phyloP scores from a whole-genome alignment of 1,284 basidiomycete species.

The Trichosporon sp. region DNA sequence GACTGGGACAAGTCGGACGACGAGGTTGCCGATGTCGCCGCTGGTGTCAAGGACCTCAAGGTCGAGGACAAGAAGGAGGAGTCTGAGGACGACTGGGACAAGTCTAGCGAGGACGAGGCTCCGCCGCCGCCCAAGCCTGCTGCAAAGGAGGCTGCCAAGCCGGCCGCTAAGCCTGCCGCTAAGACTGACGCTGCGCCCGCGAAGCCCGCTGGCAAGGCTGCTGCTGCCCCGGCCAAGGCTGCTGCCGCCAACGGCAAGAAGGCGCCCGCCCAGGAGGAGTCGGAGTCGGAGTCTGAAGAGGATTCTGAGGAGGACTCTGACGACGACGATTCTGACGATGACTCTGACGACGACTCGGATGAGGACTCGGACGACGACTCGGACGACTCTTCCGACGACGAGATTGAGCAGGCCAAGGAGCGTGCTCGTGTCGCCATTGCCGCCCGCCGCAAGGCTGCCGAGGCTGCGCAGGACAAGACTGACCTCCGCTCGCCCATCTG shows the following conservation, averaged over 20 bases:
- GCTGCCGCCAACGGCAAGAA: slow-evolving; percentile 35
- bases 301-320: slow-evolving; percentile 51
- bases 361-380: slow-evolving; percentile 49
- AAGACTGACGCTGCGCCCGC: slow-evolving; percentile 13
- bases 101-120: slow-evolving; percentile 47
- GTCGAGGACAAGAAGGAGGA: slow-evolving; percentile 36
- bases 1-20: slow-evolving; percentile 73
- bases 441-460: slow-evolving; percentile 76
- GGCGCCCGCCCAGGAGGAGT: slow-evolving; percentile 31
- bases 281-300: slow-evolving; percentile 28
- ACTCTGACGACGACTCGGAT: slow-evolving; percentile 37
- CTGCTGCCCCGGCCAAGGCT: slow-evolving; percentile 27
- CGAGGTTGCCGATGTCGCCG: slow-evolving; percentile 30
- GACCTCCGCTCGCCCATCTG: slow-evolving; percentile 94
- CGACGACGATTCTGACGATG: slow-evolving; percentile 51
- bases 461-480: slow-evolving; percentile 82
- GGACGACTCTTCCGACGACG: slow-evolving; percentile 55
- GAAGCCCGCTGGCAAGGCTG: slow-evolving; percentile 23
- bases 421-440: slow-evolving; percentile 75
- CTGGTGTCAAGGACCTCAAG: slow-evolving; percentile 38
- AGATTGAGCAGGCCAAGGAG: slow-evolving; percentile 71
- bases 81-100: slow-evolving; percentile 74
- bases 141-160: slow-evolving; percentile 13
- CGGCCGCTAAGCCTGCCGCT: slow-evolving; percentile 12
- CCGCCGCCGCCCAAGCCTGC: slow-evolving; percentile 11